Evolutionary conservation across 2,329 filamentous ascomycete genomes (phyloP), one percentile per base, ranked within the genome.

Genomic region (Cyphellophora attinorum): DNA sequence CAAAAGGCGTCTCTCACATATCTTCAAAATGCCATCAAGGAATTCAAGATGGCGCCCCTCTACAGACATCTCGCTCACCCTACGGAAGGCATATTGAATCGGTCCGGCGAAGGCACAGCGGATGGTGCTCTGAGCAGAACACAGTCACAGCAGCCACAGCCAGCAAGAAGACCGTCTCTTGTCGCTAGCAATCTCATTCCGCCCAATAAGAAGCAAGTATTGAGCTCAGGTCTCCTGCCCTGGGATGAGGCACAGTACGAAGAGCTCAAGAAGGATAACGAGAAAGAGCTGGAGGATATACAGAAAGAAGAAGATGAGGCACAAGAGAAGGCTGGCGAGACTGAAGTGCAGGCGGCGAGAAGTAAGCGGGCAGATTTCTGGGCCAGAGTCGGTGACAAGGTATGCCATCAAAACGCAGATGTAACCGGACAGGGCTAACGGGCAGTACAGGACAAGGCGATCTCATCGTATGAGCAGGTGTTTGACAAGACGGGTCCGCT

Each of bases 401-500:
- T 88, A 54, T 21, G 59, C 12, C n/a, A 6, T 10, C n/a, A 11
- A 13, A 5, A 23, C 4, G 4, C 11, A 6, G n/a, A 19, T n/a
- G n/a, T n/a, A 8, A 5, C 27, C 4, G 3, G 27, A 13, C 10
- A 29, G 14, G 15, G n/a, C 15, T 16, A 10, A 4, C 14, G n/a
- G 10, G 27, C 6, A 8, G 10, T 27, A 37, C 53, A 94, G 86
- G 91, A 98, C 60, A 91, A 91, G 72, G 85, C 91, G 13, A 83
- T 96, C 53, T 76, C 85, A 39, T 81, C 84, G 35, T 94, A 89
- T 66, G 91, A 98, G 68, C 80, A 80, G 52, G 76, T 96, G 35
- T 85, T 95, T 50, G 88, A 96, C 57, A 95, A 95, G 72, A 96
- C 86, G n/a, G 83, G 88, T 45, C 85, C 95, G 50, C 74, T 98